A percentile compares a stretch with the other conserved stretches of the same genome.
phyloP scores from a whole-genome alignment of 306 rosid genomes.

The Canavalia gladiata region DNA sequence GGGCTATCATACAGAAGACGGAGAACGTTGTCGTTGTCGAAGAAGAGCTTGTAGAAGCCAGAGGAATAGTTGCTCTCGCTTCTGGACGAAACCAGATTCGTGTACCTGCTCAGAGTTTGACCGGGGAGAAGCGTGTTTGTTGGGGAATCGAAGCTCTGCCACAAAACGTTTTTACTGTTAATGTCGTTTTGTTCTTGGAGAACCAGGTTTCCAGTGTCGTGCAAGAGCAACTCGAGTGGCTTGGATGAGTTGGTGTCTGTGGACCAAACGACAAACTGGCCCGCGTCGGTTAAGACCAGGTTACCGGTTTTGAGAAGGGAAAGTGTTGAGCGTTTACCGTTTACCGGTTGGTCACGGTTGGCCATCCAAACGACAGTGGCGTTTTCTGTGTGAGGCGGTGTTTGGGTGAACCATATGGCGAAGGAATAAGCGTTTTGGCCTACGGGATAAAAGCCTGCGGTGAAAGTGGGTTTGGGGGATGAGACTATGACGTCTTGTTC shows the following conservation, averaged over 20 bases:
- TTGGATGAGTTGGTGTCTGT: not conserved
- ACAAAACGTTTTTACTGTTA: not conserved
- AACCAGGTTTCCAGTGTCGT: slow-evolving; percentile 14
- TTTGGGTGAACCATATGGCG: slow-evolving; percentile 25
- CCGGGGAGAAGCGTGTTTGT: slow-evolving; percentile 20
- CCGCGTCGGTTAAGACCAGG: slow-evolving; percentile 21
- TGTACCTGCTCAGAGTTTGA: not conserved
- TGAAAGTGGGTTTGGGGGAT: not conserved
- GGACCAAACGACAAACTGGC: not conserved
- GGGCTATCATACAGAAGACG: slow-evolving; percentile 31
- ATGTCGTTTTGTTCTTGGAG: not conserved
- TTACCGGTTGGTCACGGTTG: slow-evolving; percentile 27
- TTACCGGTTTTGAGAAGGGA: slow-evolving; percentile 12
- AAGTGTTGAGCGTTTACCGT: slow-evolving; percentile 32
- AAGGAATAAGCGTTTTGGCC: slow-evolving; percentile 19
- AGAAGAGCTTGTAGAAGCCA: slow-evolving; percentile 25
- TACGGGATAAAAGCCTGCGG: slow-evolving; percentile 24
- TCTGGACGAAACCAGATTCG: not conserved
- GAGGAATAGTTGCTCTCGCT: not conserved
- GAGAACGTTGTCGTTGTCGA: not conserved
- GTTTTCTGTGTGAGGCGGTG: not conserved
- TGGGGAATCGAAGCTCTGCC: slow-evolving; percentile 42
- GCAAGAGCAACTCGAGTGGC: not conserved
- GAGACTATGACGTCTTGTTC: slow-evolving; percentile 1
- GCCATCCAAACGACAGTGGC: slow-evolving; percentile 41